A percentile compares a stretch with the other conserved stretches of the same genome.
These are phyloP conservation scores for Leishmania major DNA, from an alignment of 208 protist genomes.

Conservation along the genomic window DNA sequence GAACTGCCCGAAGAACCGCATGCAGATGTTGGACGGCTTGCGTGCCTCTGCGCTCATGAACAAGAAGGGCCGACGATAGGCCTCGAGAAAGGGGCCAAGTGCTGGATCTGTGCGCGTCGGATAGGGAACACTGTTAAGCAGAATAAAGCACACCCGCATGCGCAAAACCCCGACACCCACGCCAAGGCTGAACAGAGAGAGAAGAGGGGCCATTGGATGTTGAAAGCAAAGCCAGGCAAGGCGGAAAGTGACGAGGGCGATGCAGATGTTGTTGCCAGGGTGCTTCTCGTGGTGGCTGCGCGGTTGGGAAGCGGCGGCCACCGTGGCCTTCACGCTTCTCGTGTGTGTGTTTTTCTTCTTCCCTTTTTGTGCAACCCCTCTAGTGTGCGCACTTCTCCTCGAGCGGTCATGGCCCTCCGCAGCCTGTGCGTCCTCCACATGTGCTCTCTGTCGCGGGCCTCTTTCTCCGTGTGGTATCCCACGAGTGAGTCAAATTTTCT, in stretches of 20 bases:
- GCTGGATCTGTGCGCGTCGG: not conserved
- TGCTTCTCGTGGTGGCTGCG: not conserved
- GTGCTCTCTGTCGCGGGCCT: not conserved
- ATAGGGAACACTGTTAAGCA: not conserved
- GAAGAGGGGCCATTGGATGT: not conserved
- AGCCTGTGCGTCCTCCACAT: not conserved
- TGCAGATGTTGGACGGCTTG: constrained; percentile 56
- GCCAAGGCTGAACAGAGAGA: too few species aligned
- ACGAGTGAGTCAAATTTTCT: not conserved
- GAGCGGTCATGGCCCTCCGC: not conserved
- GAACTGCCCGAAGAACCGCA: constrained; percentile 36
- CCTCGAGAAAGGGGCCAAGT: not conserved
- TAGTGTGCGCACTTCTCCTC: not conserved
- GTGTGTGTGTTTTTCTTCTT: not conserved
- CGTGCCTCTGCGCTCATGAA: constrained; percentile 44
- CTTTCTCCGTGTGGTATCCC: not conserved
- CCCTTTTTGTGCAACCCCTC: not conserved
- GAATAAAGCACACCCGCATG: not conserved
- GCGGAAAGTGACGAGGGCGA: not conserved
- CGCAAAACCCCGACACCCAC: not conserved
- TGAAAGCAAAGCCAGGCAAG: not conserved
- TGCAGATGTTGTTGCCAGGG: not conserved
- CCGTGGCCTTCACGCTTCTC: not conserved
- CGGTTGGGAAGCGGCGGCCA: not conserved
- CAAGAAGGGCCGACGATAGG: constrained; percentile 26